These are phyloP conservation scores for Lumnitzera littorea DNA, from an alignment of 345 rosid species.

Conservation along the genomic window DNA sequence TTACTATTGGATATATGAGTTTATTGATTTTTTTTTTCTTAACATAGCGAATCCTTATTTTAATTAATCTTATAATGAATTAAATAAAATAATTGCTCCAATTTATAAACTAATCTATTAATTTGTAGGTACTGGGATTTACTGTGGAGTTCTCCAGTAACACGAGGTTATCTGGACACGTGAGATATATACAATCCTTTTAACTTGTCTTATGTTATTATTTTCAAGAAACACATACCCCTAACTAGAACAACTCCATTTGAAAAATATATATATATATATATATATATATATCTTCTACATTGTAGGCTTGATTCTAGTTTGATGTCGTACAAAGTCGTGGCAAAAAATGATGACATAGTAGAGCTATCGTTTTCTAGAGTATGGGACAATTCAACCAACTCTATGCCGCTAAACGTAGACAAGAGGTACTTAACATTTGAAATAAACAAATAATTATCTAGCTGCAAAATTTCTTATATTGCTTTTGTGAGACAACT, in stretches of 20 bases:
- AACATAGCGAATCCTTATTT: no score
- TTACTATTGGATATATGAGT: background rate
- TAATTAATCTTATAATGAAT: no score
- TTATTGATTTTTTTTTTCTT: background rate
- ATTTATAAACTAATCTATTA: background rate
- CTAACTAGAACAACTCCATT: no score
- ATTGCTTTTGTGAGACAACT: no score
- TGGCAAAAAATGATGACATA: background rate
- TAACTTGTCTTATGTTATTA: no score
- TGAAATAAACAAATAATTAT: no score
- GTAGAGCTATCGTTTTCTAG: slow-evolving; percentile 14
- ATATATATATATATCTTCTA: no score
- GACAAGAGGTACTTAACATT: slow-evolving; percentile 12
- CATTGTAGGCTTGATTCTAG: no score
- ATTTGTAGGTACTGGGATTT: slow-evolving; percentile 6
- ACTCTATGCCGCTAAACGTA: slow-evolving; percentile 7
- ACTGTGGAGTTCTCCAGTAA: slow-evolving; percentile 1
- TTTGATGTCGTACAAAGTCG: background rate
- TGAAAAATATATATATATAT: no score
- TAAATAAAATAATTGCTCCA: background rate
- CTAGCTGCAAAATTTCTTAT: background rate
- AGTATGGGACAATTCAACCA: slow-evolving; percentile 5
- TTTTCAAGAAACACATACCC: no score
- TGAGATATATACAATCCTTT: no score
- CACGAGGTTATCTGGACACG: background rate